Base-by-base conservation (phyloP, 106 monocot genomes). In the Chionographis japonica region DNA sequence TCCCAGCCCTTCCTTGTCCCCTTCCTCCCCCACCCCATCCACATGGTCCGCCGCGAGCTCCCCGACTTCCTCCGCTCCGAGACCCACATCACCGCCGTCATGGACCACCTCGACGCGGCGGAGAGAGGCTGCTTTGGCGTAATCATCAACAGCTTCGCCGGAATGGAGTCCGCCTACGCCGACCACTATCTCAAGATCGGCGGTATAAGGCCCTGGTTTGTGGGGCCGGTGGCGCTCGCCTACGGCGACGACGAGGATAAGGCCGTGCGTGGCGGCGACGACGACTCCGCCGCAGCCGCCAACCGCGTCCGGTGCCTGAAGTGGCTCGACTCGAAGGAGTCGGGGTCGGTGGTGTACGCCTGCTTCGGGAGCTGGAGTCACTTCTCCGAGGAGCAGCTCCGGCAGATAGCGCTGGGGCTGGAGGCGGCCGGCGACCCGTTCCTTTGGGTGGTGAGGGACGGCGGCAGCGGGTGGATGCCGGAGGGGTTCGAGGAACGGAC, bases 301-400 rank as follows among this genome's bases (percentile, higher is more conserved):
- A 59, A 69, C 58, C 42, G 49, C 2, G 49, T 19, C 12, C 43
- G 57, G 2, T 70, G 70, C 50, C 38, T 70, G 16, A 2, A 0
- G 14, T 70, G 58, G 58, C 35, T n/a, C n/a, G n/a, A n/a, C n/a
- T n/a, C n/a, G n/a, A n/a, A n/a, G n/a, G n/a, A n/a, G n/a, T n/a
- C n/a, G 58, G 7, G 59, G 20, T 68, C 68, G 57, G 68, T 68
- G 16, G 42, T 57, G 56, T 68, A 57, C 41, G 57, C 42, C 3
- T 68, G 69, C 58, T 69, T 69, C 58, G 69, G 69, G 42, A 69
- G 69, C 69, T 69, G 69, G 58, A 17, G 69, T 17, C 57, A 59
- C 46, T 59, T 69, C 59, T 41, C 58, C 6, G 13, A 2, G 11
- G 69, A 57, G 57, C 69, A 69, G 46, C 57, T 69, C 17, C 37